Conservation (phyloP, 768 basidiomycete species). For the Auriscalpium microsporum region DNA sequence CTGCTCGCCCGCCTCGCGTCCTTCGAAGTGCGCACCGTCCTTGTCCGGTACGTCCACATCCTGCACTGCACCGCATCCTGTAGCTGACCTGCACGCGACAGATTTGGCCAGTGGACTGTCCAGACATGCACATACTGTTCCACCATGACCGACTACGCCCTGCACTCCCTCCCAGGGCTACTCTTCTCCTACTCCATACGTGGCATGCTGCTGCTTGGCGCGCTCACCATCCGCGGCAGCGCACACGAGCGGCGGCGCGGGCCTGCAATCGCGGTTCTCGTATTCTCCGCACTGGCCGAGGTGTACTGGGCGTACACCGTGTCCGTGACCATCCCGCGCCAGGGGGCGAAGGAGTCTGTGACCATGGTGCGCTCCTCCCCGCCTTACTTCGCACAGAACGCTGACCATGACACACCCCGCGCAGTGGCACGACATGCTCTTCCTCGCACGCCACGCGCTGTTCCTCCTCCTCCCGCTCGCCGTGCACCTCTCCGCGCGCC, state of each 20-base stretch:
- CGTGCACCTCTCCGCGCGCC: not conserved
- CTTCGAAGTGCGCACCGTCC: slow-evolving; percentile 8
- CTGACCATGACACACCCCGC: not conserved
- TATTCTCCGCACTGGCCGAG: slow-evolving; percentile 5
- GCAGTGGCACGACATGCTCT: slow-evolving; percentile 13
- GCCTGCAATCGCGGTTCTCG: not conserved
- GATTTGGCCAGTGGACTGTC: slow-evolving; percentile 9
- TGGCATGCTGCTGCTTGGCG: slow-evolving; percentile 6
- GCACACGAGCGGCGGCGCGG: slow-evolving; percentile 7
- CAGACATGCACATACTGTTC: slow-evolving; percentile 12
- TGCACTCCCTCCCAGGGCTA: slow-evolving; percentile 8
- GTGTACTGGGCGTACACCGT: slow-evolving; percentile 7
- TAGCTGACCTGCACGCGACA: too few species aligned
- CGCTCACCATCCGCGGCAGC: slow-evolving; percentile 7
- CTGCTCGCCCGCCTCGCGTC: slow-evolving; percentile 14
- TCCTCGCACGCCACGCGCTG: slow-evolving; percentile 10
- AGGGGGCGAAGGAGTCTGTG: not conserved
- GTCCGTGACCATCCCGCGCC: slow-evolving; percentile 3
- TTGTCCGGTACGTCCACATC: slow-evolving; percentile 6
- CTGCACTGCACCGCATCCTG: not conserved
- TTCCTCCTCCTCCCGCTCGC: slow-evolving; percentile 10
- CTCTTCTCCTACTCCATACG: slow-evolving; percentile 12
- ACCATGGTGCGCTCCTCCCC: slow-evolving; percentile 7
- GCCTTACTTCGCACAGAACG: not conserved
- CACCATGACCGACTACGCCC: slow-evolving; percentile 7